Conservation (phyloP, 2,329 filamentous ascomycete genomes). For the Fusarium sp. region DNA sequence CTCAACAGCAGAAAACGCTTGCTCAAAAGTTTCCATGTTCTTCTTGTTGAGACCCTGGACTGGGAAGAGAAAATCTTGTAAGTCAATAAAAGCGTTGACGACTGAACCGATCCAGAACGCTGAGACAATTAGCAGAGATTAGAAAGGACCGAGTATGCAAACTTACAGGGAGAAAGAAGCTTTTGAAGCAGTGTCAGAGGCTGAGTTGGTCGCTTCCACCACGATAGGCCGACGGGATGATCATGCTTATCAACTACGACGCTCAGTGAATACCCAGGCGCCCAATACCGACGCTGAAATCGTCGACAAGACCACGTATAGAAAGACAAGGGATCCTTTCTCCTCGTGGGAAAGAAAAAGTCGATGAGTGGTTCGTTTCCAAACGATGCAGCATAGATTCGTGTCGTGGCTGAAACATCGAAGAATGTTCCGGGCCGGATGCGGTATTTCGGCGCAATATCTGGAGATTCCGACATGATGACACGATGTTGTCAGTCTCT, state of each 20-base stretch:
- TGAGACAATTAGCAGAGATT: accelerated
- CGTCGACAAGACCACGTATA: background rate
- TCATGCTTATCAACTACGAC: background rate
- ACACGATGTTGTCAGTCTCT: no score
- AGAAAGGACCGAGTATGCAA: accelerated
- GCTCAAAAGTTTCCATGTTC: background rate
- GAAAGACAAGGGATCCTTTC: background rate
- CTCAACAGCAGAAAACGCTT: background rate
- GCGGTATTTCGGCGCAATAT: background rate
- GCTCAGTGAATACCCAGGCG: background rate
- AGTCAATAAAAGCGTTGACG: background rate
- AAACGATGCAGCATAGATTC: background rate
- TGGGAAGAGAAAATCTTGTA: background rate
- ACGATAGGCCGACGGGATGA: background rate
- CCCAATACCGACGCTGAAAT: slow-evolving; percentile 7
- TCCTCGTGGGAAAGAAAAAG: background rate
- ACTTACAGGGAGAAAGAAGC: background rate
- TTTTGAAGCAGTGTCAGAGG: background rate
- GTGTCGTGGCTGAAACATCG: background rate
- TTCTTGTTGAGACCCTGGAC: background rate
- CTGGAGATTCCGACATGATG: background rate
- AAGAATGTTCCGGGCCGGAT: background rate
- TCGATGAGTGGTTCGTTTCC: background rate
- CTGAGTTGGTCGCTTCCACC: background rate
- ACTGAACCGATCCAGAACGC: background rate